A percentile compares a stretch with the other conserved stretches of the same genome.
These are phyloP conservation scores for Magnusiomyces sp. DNA, from an alignment of 1,139 yeast species.

Conservation along the genomic window DNA sequence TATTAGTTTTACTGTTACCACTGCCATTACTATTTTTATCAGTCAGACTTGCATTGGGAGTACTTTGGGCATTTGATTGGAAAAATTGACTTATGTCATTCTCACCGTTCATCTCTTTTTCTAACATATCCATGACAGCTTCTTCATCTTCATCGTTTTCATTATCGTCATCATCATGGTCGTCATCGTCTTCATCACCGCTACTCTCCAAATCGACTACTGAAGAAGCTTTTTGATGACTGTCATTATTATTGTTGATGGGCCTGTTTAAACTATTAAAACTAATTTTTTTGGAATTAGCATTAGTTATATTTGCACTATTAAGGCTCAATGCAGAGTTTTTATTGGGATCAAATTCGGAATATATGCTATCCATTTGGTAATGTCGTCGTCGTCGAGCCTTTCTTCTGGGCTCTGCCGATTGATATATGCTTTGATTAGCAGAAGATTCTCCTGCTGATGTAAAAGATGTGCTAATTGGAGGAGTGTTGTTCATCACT, in stretches of 20 bases:
- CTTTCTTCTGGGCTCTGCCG: not conserved
- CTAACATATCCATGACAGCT: too few relatives aligned
- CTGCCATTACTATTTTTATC: too few relatives aligned
- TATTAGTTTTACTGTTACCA: too few relatives aligned
- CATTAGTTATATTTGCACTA: not conserved
- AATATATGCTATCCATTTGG: constrained; percentile 14
- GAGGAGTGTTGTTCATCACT: not conserved
- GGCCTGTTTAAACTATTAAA: too few relatives aligned
- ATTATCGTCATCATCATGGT: constrained; percentile 1
- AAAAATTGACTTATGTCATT: too few relatives aligned
- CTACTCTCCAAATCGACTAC: not conserved
- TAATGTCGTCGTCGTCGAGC: constrained; percentile 11
- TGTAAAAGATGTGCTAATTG: not conserved
- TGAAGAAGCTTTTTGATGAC: not conserved
- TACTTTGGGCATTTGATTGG: too few relatives aligned
- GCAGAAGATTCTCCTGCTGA: not conserved
- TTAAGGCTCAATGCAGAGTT: constrained; percentile 2
- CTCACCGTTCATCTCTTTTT: too few relatives aligned
- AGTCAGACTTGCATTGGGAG: too few relatives aligned
- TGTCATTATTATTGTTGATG: not conserved
- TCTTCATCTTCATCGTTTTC: not conserved
- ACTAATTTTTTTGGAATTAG: not conserved
- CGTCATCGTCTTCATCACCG: constrained; percentile 1
- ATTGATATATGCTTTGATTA: not conserved
- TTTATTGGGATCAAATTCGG: constrained; percentile 2